Evolutionary conservation across 495 filamentous ascomycete genomes (phyloP).

Genomic region (Penicillium tannophilum): DNA sequence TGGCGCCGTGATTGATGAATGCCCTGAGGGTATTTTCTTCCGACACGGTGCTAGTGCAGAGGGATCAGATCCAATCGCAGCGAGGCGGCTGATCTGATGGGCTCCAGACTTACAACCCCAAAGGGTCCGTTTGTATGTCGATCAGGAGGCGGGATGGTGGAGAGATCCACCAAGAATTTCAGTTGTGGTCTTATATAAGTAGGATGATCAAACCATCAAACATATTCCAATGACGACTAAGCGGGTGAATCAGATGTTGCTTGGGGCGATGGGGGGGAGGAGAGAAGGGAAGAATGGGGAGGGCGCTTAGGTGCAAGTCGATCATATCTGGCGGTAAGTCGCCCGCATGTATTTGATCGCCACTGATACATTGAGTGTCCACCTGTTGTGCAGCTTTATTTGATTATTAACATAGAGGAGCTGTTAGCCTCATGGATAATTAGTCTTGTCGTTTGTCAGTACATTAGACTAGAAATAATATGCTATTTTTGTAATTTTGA

Average conservation of each 20-base stretch:
- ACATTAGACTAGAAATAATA: background rate
- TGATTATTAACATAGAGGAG: no score
- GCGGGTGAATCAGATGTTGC: background rate
- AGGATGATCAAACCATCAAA: constrained; percentile 1
- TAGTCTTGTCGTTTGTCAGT: background rate
- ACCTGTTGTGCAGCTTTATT: background rate
- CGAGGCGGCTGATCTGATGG: constrained; percentile 31
- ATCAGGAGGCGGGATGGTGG: constrained; percentile 30
- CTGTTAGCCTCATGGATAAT: no score
- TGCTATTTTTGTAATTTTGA: background rate
- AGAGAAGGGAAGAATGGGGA: background rate
- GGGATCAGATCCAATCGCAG: constrained; percentile 22
- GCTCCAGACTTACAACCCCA: constrained; percentile 27
- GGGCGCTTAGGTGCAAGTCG: background rate
- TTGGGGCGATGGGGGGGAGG: background rate
- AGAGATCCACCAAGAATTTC: constrained; percentile 5
- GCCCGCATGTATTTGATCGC: background rate
- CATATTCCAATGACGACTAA: background rate
- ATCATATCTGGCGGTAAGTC: background rate
- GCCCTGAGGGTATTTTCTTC: constrained; percentile 61
- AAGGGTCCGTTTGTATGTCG: constrained; percentile 27
- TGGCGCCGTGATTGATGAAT: constrained; percentile 66
- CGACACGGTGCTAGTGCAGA: constrained; percentile 64
- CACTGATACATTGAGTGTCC: background rate
- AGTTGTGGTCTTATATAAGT: background rate